A percentile compares a stretch with the other conserved stretches of the same genome.
These are phyloP conservation scores for Debaryomyces castellii DNA, from an alignment of 805 yeast species.

Conservation along the genomic window DNA sequence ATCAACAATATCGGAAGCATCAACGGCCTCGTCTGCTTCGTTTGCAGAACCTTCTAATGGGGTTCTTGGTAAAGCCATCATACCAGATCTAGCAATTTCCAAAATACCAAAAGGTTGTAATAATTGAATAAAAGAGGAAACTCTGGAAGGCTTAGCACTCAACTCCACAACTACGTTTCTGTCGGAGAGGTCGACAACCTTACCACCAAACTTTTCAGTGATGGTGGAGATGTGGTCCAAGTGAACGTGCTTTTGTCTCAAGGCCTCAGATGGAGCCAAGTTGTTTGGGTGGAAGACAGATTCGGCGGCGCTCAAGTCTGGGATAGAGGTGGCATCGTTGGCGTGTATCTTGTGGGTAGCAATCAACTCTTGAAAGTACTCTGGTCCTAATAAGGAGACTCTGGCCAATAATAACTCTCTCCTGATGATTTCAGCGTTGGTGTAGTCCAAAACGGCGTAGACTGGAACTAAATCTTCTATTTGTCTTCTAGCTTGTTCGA, in stretches of 20 bases:
- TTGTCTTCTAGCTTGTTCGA: slow-evolving; percentile 97
- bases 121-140: slow-evolving; percentile 81
- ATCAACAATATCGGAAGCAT: slow-evolving; percentile 75
- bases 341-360: slow-evolving; percentile 69
- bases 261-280: slow-evolving; percentile 85
- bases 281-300: slow-evolving; percentile 81
- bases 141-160: slow-evolving; percentile 88
- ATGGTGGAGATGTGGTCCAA: slow-evolving; percentile 79
- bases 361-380: slow-evolving; percentile 91
- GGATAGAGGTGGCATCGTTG: slow-evolving; percentile 38
- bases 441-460: slow-evolving; percentile 94
- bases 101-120: slow-evolving; percentile 94
- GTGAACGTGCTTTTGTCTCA: slow-evolving; percentile 91
- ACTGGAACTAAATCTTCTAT: slow-evolving; percentile 98
- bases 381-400: slow-evolving; percentile 94
- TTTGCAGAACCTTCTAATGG: slow-evolving; percentile 57
- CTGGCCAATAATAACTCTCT: slow-evolving; percentile 91
- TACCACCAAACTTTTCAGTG: slow-evolving; percentile 88
- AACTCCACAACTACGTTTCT: slow-evolving; percentile 93
- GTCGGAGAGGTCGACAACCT: slow-evolving; percentile 86
- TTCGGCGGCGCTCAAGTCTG: slow-evolving; percentile 44
- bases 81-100: slow-evolving; percentile 96
- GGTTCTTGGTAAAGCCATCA: slow-evolving; percentile 98
- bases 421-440: slow-evolving; percentile 83
- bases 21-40: slow-evolving; percentile 48